These are phyloP conservation scores for Ascosphaera pollenicola DNA, from an alignment of 2,329 filamentous ascomycete species.

Conservation along the genomic window DNA sequence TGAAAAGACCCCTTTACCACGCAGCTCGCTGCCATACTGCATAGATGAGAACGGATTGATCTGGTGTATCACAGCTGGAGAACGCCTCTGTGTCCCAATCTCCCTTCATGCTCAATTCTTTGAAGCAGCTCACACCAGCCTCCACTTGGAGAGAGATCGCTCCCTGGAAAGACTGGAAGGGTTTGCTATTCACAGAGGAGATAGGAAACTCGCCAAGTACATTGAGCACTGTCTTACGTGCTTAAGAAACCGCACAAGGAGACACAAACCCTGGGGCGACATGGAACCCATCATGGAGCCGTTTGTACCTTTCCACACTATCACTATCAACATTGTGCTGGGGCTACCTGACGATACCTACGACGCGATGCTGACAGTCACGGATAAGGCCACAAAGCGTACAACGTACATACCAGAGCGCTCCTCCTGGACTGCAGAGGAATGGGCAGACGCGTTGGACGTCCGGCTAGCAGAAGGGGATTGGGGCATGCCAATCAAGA, in stretches of 20 bases:
- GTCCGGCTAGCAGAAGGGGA: background rate
- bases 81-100: too few relatives aligned
- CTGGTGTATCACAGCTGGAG: too few relatives aligned
- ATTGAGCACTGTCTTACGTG: slow-evolving; percentile 5
- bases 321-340: slow-evolving; percentile 1
- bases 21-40: too few relatives aligned
- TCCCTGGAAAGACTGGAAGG: background rate
- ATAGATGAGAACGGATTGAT: too few relatives aligned
- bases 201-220: slow-evolving; percentile 2
- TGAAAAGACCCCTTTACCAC: too few relatives aligned
- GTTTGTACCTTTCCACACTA: background rate
- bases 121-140: background rate
- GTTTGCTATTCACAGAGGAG: background rate
- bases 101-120: too few relatives aligned
- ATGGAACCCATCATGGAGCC: background rate
- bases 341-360: background rate
- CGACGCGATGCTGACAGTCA: background rate
- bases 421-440: background rate
- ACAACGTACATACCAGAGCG: background rate
- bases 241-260: background rate
- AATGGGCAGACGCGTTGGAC: background rate
- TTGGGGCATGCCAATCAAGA: background rate
- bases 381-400: background rate
- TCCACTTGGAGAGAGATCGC: background rate
- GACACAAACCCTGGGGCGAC: background rate